Evolutionary conservation across 2,329 filamentous ascomycete species (phyloP), one percentile per base, ranked within the genome.

Genomic region (Cladophialophora immunda): DNA sequence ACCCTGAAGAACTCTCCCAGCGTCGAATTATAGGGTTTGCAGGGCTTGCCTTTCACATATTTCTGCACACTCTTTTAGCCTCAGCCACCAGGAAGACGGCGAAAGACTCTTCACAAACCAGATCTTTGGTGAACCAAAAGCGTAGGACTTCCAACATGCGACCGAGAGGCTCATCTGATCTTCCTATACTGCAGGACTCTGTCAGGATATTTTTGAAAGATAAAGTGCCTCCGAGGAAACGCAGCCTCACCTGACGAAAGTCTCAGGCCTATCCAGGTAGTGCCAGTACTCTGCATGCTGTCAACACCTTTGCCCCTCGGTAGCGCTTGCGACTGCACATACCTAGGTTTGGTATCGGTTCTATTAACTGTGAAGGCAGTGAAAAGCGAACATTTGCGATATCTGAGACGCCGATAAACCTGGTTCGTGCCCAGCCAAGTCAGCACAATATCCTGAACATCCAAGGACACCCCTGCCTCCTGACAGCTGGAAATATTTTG

Each of bases 81-180:
- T 58, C 17, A 13, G 57, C 4, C 41, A 34, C 41, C 34, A 9
- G 3, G 15, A 6, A 30, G 57, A 25, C 45, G 9, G 45, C 8
- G 25, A 50, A 17, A 7, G 27, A 1, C 41, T 17, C 32, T 27
- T 52, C 29, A 71, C 77, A 72, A 81, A 88, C 86, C 79, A 99
- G 79, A 79, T 99, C 95, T 80, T 99, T 99, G 70, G 95, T 98
- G 75, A 98, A 97, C 95, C 95, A 99, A 81, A 98, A 99, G 67
- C 94, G 90, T 74, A 98, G 81, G 32, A 97, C 93, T 76, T 94
- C 94, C 59, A 99, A 87, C 92, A 97, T 97, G 73, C 95, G 93
- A 73, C 95, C 94, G 63, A 98, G 83, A 11, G 91, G 87, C 73
- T 98, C 93, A 73, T 98, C 92, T 19, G 94, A 95, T 74, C 94